Conservation (phyloP, 2,329 filamentous ascomycete genomes). For the Pyrenophora graminea region DNA sequence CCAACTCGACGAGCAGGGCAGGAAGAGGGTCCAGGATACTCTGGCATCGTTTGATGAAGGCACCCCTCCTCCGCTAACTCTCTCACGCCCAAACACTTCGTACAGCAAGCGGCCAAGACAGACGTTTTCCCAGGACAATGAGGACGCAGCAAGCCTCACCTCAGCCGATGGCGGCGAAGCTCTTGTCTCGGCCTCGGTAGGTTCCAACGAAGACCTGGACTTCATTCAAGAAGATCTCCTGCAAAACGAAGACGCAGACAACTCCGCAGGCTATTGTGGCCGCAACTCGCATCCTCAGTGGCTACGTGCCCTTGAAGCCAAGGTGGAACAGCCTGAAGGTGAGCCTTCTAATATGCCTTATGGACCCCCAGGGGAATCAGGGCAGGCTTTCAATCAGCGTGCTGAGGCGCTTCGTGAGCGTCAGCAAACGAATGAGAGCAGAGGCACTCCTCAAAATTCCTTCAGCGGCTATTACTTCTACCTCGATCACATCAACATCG, state of each 20-base stretch:
- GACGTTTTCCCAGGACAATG: background rate
- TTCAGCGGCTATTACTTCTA: conserved; percentile 31
- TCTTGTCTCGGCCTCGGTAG: conserved; percentile 12
- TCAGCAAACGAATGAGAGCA: background rate
- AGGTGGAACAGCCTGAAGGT: conserved; percentile 7
- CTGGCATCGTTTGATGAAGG: conserved; percentile 17
- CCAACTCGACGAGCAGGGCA: conserved; percentile 14
- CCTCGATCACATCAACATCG: conserved; percentile 23
- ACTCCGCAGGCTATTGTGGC: conserved; percentile 33
- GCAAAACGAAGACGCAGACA: conserved; percentile 15
- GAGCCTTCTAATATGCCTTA: conserved; percentile 19
- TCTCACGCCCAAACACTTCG: background rate
- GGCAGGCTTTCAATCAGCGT: conserved; percentile 8
- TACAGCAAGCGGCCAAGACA: conserved; percentile 12
- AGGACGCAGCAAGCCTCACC: background rate
- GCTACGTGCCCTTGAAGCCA: conserved; percentile 20
- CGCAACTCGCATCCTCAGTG: conserved; percentile 32
- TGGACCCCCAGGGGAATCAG: conserved; percentile 22
- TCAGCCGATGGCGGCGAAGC: conserved; percentile 10
- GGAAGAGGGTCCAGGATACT: conserved; percentile 14
- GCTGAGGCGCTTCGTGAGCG: conserved; percentile 4
- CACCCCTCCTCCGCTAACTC: conserved; percentile 1
- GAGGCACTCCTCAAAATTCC: background rate
- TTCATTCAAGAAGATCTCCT: conserved; percentile 28
- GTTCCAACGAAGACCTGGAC: conserved; percentile 17